Conservation (phyloP, 2,329 filamentous ascomycete species). For the Ophiostoma piceae region DNA sequence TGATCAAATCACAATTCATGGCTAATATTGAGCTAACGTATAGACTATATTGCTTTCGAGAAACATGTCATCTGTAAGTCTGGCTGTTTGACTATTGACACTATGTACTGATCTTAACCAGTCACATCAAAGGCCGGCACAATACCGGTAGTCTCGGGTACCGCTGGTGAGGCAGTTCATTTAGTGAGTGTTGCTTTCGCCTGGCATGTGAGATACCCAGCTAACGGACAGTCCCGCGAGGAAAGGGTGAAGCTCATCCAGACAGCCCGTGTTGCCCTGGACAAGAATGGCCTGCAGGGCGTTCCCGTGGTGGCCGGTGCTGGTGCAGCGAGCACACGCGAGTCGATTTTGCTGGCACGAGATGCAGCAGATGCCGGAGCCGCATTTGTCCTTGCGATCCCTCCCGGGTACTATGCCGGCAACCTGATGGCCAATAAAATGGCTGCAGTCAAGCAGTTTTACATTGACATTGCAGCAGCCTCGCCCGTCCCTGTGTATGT, state of each 20-base stretch:
- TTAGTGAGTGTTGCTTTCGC: conserved; percentile 10
- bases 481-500: conserved; percentile 29
- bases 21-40: neutral
- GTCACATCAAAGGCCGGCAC: conserved; percentile 22
- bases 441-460: conserved; percentile 28
- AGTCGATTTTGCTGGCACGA: conserved; percentile 35
- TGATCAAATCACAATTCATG: neutral
- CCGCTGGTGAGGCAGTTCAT: conserved; percentile 24
- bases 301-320: conserved; percentile 45
- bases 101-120: neutral
- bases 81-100: neutral
- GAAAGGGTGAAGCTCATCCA: conserved; percentile 21
- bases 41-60: neutral
- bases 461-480: conserved; percentile 27
- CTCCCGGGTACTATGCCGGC: conserved; percentile 40
- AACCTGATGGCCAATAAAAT: conserved; percentile 31
- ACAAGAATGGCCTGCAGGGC: conserved; percentile 30
- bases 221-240: conserved; percentile 16
- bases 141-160: conserved; percentile 22
- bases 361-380: conserved; percentile 39
- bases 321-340: conserved; percentile 37
- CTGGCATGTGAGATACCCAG: neutral
- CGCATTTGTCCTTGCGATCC: conserved; percentile 37
- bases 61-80: conserved; percentile 1
- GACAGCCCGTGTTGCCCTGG: conserved; percentile 15